Percentiles rank a stretch among this genome's conserved stretches.
Conservation (phyloP, 148 eudicot genomes). For the Rhododendron vialii region DNA sequence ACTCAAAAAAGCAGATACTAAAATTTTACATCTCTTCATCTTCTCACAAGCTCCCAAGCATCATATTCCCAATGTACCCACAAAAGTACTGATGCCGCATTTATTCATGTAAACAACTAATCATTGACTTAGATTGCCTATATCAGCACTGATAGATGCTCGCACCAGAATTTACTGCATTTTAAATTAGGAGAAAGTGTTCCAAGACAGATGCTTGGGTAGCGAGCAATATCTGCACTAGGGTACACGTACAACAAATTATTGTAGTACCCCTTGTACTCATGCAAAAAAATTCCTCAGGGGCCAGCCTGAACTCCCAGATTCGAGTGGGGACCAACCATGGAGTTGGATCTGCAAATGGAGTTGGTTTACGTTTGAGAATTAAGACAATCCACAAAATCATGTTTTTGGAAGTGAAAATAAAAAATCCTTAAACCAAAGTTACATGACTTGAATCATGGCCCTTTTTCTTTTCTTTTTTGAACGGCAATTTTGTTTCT, state of each 20-base stretch:
- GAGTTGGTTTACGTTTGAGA: too few relatives aligned
- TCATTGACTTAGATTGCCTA: background rate
- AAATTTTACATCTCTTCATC: background rate
- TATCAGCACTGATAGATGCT: background rate
- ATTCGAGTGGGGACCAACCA: background rate
- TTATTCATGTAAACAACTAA: background rate
- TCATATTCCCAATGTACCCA: background rate
- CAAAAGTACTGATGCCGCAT: background rate
- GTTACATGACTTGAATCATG: background rate
- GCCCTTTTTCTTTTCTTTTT: too few relatives aligned
- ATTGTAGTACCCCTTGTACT: background rate
- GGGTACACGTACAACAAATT: background rate
- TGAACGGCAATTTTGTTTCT: too few relatives aligned
- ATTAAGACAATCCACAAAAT: background rate
- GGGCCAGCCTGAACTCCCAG: background rate
- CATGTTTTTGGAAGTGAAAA: background rate
- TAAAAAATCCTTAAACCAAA: background rate
- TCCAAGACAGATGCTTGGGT: background rate
- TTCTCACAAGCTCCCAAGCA: background rate
- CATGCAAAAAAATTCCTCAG: background rate
- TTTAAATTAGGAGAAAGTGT: background rate
- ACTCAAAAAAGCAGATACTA: background rate
- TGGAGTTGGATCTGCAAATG: background rate
- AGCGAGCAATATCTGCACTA: background rate
- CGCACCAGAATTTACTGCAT: background rate